phyloP scores from a whole-genome alignment of 805 yeast species.

The Candida vartiovaarae region DNA sequence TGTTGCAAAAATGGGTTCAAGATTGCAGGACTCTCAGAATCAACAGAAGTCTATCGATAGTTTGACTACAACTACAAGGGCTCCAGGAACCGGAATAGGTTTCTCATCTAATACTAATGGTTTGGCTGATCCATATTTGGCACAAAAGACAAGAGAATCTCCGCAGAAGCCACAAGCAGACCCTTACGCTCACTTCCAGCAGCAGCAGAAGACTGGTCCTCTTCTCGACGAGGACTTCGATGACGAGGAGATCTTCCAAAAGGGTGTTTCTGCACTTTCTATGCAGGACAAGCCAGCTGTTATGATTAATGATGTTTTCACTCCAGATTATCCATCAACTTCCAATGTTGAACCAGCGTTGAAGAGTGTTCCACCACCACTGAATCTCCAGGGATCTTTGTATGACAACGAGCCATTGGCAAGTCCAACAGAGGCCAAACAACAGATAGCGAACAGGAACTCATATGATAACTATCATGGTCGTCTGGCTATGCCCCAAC shows the following conservation, averaged over 20 bases:
- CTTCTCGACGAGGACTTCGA: conserved; percentile 23
- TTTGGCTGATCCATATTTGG: conserved; percentile 11
- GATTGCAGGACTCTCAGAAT: not conserved
- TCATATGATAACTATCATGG: conserved; percentile 2
- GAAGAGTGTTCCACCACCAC: not conserved
- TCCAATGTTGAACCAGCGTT: too few species aligned
- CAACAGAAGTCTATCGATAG: not conserved
- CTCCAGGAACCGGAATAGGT: conserved; percentile 10
- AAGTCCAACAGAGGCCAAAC: conserved; percentile 8
- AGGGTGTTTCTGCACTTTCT: conserved; percentile 18
- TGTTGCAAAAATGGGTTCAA: conserved; percentile 13
- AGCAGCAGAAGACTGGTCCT: not conserved
- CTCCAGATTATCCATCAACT: conserved; percentile 19
- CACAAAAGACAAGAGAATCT: not conserved
- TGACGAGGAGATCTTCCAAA: conserved; percentile 22
- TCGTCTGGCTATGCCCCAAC: conserved; percentile 1
- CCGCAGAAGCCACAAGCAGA: not conserved
- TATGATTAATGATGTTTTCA: conserved; percentile 16
- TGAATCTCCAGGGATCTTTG: not conserved
- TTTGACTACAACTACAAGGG: not conserved
- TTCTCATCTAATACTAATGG: conserved; percentile 5
- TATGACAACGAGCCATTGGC: conserved; percentile 1
- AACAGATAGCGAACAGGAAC: not conserved
- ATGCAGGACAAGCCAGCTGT: conserved; percentile 3
- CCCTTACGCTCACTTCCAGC: conserved; percentile 7